phyloP scores from a whole-genome alignment of 208 protist genomes.

The Trypanosoma theileri region DNA sequence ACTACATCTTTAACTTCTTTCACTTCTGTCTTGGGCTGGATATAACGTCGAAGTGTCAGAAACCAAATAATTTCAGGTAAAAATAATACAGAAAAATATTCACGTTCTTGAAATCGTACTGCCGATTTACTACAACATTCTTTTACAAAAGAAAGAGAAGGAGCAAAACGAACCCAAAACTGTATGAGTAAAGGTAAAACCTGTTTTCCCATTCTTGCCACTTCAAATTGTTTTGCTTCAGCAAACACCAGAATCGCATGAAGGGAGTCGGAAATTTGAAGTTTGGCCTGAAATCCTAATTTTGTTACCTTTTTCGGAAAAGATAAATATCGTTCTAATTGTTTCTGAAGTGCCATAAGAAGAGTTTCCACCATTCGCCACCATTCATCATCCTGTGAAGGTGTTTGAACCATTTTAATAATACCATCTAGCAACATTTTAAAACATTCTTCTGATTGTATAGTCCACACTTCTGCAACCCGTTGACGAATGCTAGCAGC shows the following conservation, averaged over 20 bases:
- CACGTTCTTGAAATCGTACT: constrained; percentile 13
- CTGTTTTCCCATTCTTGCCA: constrained; percentile 66
- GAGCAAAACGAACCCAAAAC: constrained; percentile 47
- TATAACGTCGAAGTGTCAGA: constrained; percentile 18
- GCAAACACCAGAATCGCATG: constrained; percentile 21
- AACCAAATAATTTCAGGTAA: constrained; percentile 27
- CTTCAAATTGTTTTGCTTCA: constrained; percentile 53
- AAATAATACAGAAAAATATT: constrained; percentile 14
- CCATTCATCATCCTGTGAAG: constrained; percentile 19
- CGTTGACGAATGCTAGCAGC: constrained; percentile 77
- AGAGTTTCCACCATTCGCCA: constrained; percentile 79
- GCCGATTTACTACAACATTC: constrained; percentile 2
- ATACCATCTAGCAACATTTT: constrained; percentile 28
- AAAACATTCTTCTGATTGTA: constrained; percentile 47
- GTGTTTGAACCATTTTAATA: constrained; percentile 16
- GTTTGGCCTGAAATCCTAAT: background rate
- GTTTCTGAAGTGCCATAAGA: constrained; percentile 78
- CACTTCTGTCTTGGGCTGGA: constrained; percentile 10
- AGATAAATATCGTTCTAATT: constrained; percentile 45
- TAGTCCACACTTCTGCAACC: constrained; percentile 62
- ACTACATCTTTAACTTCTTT: constrained; percentile 27
- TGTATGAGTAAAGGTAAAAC: constrained; percentile 72
- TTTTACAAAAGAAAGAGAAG: constrained; percentile 38
- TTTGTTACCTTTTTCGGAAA: background rate
- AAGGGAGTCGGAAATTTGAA: constrained; percentile 13